phyloP scores from a whole-genome alignment of 108 stramenopile species.

The Epithemia pelagica region DNA sequence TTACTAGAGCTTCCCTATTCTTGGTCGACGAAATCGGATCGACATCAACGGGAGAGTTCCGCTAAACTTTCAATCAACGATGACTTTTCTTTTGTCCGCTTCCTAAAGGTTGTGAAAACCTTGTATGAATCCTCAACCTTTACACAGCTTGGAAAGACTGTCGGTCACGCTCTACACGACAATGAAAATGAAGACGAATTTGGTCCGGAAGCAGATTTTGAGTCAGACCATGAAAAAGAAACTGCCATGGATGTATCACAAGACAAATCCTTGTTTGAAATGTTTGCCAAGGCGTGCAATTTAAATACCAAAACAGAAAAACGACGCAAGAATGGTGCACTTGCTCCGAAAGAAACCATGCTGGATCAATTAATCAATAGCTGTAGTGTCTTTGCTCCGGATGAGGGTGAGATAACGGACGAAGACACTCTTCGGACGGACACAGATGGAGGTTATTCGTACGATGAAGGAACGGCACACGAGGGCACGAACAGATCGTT shows the following conservation, averaged over 20 bases:
- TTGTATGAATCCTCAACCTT: constrained; percentile 83
- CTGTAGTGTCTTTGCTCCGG: background rate
- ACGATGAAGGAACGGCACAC: background rate
- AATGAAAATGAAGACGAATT: constrained; percentile 1
- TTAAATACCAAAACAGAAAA: background rate
- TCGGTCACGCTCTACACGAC: constrained; percentile 37
- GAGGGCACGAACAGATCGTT: background rate
- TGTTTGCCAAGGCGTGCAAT: background rate
- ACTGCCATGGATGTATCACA: background rate
- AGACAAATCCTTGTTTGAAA: background rate
- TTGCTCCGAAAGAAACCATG: background rate
- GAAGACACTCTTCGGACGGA: background rate
- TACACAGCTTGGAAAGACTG: constrained; percentile 52
- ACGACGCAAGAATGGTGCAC: background rate
- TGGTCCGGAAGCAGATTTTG: background rate
- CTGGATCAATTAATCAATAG: background rate
- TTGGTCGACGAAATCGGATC: constrained; percentile 45
- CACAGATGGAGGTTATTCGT: background rate
- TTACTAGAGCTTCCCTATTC: constrained; percentile 77
- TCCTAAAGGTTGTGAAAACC: constrained; percentile 80
- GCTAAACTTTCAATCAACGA: constrained; percentile 57
- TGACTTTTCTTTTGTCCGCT: constrained; percentile 82
- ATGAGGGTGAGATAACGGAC: background rate
- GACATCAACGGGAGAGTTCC: background rate
- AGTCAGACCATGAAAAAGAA: background rate